Base-by-base conservation (phyloP, 2,329 filamentous ascomycete species). In the Fusarium multiceps region DNA sequence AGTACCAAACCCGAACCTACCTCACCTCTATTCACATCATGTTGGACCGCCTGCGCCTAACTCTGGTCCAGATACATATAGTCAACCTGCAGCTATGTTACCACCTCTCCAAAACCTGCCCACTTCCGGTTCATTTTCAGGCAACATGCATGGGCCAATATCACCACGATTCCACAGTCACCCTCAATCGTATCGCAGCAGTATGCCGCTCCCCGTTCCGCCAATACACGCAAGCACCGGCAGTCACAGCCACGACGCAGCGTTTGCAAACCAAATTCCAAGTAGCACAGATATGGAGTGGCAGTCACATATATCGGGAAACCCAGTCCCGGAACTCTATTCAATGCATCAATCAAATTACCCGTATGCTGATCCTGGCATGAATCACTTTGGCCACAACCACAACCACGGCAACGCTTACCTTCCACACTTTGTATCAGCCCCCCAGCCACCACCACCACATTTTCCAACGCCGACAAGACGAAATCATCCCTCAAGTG, bases 211-310 rank as follows among this genome's bases (percentile, higher is more conserved):
- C 20, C 25, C 61, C 58, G 51, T 37, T 47, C 45, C 61, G 51
- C 41, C 63, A 23, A 40, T 54, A 21, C 20, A 58, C 48, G 43
- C 57, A 49, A 43, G 47, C 27, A 34, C 54, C 45, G 61, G 41
- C 21, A 48, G 54, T 40, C 59, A 71, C 40, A 55, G 14, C 20
- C 66, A 63, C 28, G 73, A 74, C 43, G 55, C 60, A 42, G 65
- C 70, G 11, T 75, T 73, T 55, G 61, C 56, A 43, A 68, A 75
- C 49, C 73, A 75, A 59, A 46, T 71, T 43, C 70, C 73, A 32
- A 48, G 27, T 21, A 59, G 32, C 20, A 70, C 68, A 48, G 60
- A 70, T 40, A 43, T 63, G 27, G 63, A 61, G 48, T 75, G 74
- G 51, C 73, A 71, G 53, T 40, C 70, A 55, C 50, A 58, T 41